phyloP scores from a whole-genome alignment of 257 asterid genomes.

The Solanum pimpinellifolium region DNA sequence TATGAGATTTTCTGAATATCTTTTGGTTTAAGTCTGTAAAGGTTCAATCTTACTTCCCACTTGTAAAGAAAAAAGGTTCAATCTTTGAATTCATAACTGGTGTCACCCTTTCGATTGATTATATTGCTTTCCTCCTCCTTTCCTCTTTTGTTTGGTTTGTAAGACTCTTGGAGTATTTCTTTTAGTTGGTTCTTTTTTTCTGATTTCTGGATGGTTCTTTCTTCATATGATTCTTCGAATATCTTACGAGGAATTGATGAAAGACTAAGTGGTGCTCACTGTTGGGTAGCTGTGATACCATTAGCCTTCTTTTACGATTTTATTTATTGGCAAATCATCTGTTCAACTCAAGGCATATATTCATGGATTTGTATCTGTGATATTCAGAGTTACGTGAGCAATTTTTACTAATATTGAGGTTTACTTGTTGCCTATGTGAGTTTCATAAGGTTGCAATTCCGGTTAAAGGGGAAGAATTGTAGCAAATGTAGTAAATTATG shows the following conservation, averaged over 20 bases:
- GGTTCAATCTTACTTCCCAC: background rate
- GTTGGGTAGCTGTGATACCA: background rate
- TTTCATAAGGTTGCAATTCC: background rate
- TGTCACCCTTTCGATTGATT: background rate
- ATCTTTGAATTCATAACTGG: background rate
- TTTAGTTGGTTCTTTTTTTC: background rate
- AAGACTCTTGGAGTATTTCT: background rate
- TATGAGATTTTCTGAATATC: background rate
- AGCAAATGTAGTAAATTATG: background rate
- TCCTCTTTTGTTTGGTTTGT: background rate
- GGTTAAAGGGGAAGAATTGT: background rate
- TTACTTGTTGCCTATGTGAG: background rate
- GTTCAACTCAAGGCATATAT: background rate
- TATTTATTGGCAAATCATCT: background rate
- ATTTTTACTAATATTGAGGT: background rate
- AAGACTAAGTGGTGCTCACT: background rate
- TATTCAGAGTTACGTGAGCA: background rate
- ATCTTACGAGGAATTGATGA: background rate
- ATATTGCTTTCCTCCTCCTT: background rate
- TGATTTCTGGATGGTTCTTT: background rate
- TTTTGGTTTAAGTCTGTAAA: background rate
- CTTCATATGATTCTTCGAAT: background rate
- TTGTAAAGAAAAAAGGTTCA: background rate
- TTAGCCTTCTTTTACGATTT: background rate
- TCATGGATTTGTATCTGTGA: background rate